Evolutionary conservation across 176 grass and related monocot genomes (phyloP).

Genomic region (Luzula sylvatica): DNA sequence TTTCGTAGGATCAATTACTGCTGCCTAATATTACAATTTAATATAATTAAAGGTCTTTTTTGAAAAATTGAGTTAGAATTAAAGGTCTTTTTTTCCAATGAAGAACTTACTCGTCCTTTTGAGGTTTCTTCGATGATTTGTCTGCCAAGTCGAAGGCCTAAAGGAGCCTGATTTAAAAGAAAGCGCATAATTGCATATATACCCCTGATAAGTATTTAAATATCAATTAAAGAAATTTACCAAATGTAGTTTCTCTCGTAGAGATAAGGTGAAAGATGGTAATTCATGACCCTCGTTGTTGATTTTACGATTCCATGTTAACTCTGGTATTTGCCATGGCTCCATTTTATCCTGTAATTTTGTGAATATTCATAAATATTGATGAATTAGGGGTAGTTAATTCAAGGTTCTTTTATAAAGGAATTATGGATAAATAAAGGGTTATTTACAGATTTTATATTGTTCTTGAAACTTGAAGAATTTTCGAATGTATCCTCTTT

Average conservation of each 20-base stretch:
- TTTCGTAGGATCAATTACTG: conserved; percentile 86
- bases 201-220: not conserved
- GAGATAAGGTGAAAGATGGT: conserved; percentile 50
- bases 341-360: conserved; percentile 35
- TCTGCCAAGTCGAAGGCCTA: conserved; percentile 62
- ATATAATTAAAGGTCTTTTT: not conserved
- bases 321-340: conserved; percentile 28
- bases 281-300: conserved; percentile 35
- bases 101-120: conserved; percentile 63
- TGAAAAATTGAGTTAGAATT: not conserved
- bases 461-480: not conserved
- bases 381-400: not conserved
- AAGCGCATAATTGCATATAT: not conserved
- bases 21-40: conserved; percentile 27
- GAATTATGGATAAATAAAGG: not conserved
- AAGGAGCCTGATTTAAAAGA: conserved; percentile 39
- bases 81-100: not conserved
- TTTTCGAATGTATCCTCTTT: conserved; percentile 1
- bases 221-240: conserved; percentile 27
- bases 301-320: conserved; percentile 74
- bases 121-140: conserved; percentile 84
- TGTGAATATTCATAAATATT: conserved; percentile 15
- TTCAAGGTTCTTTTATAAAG: not conserved
- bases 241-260: conserved; percentile 45
- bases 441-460: conserved; percentile 11